Conservation (phyloP, 1,139 yeast species). For the Hanseniaspora uvarum region DNA sequence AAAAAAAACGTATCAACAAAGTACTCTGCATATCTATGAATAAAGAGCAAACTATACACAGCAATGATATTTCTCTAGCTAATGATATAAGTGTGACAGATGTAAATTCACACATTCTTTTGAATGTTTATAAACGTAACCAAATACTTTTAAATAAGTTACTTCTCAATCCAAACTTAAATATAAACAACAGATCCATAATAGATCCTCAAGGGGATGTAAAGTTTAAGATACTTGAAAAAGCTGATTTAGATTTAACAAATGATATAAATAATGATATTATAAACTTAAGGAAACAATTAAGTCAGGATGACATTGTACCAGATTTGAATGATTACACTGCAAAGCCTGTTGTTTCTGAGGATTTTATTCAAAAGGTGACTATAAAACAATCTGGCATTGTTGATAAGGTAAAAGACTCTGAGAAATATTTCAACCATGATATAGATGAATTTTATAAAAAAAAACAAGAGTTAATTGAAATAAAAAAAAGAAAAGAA, state of each 20-base stretch:
- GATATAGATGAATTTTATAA: constrained; percentile 20
- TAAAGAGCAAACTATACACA: not conserved
- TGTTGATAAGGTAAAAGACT: not conserved
- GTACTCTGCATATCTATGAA: not conserved
- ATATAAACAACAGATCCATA: not conserved
- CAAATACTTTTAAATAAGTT: not conserved
- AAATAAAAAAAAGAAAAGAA: constrained; percentile 20
- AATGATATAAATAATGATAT: not conserved
- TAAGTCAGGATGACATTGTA: not conserved
- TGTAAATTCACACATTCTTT: not conserved
- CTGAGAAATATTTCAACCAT: not conserved
- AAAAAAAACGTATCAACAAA: not conserved
- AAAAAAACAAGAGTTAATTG: constrained; percentile 21
- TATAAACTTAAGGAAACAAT: not conserved
- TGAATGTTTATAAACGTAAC: not conserved
- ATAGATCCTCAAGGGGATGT: not conserved
- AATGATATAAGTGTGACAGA: not conserved
- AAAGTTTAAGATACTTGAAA: not conserved
- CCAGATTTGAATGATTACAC: not conserved
- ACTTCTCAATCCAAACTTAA: not conserved
- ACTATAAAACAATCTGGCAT: not conserved
- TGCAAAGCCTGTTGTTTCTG: not conserved
- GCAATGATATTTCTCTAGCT: not conserved
- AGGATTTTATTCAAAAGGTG: not conserved
- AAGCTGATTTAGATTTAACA: not conserved